Base-by-base conservation (phyloP, 164 flowering plant genomes). In the Tinospora cordifolia region DNA sequence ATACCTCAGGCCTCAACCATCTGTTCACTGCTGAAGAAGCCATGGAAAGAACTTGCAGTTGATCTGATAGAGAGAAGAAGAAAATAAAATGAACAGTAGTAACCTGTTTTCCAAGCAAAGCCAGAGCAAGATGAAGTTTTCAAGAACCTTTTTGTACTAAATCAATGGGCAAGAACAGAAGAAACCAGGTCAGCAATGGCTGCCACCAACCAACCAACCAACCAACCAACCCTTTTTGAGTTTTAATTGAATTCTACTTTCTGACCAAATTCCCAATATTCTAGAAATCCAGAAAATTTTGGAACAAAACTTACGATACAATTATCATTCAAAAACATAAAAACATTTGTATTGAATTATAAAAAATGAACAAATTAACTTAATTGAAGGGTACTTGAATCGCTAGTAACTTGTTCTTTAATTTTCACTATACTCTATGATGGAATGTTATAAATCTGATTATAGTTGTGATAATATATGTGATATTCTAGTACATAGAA, bases 1-100 rank as follows among this genome's bases (percentile, higher is more conserved):
- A 30, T 46, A 75, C 80, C 80, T 78, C 80, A 47, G 80, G 80
- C 69, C 71, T 69, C 38, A 78, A 2, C 80, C 80, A 78, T 71
- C 80, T 57, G 14, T 39, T 75, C 19, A 70, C 19, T 22, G 69
- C 26, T 11, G 73, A 59, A 26, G 76, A 69, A 63, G 72, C 63
- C 76, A 74, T 74, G 49, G 9, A 38, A 41, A 36, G 9, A 38
- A 41, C 66, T 27, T 10, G 71, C 26, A 1, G 26, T 13, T 54
- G 71, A 54, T 34, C 59, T 8, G 59, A 51, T 15, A 51, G 63
- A 68, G 62, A 68, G 62, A 49, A 49, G 62, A 49, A 49, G 62
- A 49, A 8, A 14, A 19, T 14, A 30, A n/a, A 67, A 49, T 46
- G 59, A 46, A 67, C 39, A 47, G 39, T 26, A 5, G n/a, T n/a